Evolutionary conservation across 2,329 filamentous ascomycete species (phyloP), one percentile per base, ranked within the genome.

Genomic region (Penicillium rolfsii): DNA sequence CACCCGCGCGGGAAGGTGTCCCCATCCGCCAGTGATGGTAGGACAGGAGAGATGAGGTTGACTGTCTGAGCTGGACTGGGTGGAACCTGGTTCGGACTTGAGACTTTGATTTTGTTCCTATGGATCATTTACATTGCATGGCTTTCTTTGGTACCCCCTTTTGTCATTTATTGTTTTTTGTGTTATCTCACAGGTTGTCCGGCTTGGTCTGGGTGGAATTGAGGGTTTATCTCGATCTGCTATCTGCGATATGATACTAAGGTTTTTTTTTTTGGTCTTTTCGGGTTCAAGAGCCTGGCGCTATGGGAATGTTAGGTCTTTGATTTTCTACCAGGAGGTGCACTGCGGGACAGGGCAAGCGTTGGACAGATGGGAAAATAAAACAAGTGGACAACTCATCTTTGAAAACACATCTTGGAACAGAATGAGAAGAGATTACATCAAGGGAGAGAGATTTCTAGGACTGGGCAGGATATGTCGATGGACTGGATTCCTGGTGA

Each of bases 21-120:
- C 87, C 88, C 22, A 89, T 90, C 70, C 83, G 87, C 68, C 83
- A 85, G 82, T 89, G 80, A 62, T 40, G 14, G 73, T 16, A 16
- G 26, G 19, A 5, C 14, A n/a, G 9, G 16, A 9, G 38, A 43
- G 22, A 16, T 16, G 41, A 33, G 30, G 30, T 33, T 24, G 8
- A 16, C 45, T 28, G n/a, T 53, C 33, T 40, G 35, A 26, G 46
- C 35, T 43, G 35, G 9, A 28, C 43, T 8, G 14, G 12, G 36
- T 28, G 3, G 35, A 43, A 43, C 24, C 38, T 4, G 38, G 16
- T 14, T 41, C 22, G 33, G 22, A 11, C 8, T 43, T 12, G 36
- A 54, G 35, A 6, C 5, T n/a, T 55, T 55, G 26, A 36, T 14
- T 52, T 65, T 55, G 55, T 59, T 41, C 52, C 57, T 40, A 49